Conservation (phyloP, 2,329 filamentous ascomycete species). For the Aureobasidium mangrovei region DNA sequence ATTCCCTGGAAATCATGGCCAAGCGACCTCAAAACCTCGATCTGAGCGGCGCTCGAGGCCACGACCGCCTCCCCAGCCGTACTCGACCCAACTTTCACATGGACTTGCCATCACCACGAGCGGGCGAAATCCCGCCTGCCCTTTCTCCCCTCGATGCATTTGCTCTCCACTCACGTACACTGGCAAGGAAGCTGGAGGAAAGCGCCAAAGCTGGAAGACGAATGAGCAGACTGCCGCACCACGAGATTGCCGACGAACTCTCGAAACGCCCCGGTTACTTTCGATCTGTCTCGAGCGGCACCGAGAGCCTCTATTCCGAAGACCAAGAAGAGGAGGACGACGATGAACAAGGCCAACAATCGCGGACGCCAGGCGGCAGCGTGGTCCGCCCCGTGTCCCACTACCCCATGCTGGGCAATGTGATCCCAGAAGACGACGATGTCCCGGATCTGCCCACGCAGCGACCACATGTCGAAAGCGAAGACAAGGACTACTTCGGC, state of each 20-base stretch:
- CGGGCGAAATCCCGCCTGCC: slow-evolving; percentile 66
- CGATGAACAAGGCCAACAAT: slow-evolving; percentile 31
- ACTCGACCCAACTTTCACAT: slow-evolving; percentile 21
- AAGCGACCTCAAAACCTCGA: slow-evolving; percentile 18
- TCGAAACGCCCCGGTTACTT: slow-evolving; percentile 72
- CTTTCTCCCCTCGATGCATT: slow-evolving; percentile 94
- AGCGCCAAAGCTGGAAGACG: slow-evolving; percentile 61
- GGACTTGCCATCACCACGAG: slow-evolving; percentile 40
- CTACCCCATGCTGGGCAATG: slow-evolving; percentile 25
- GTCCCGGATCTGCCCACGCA: slow-evolving; percentile 1
- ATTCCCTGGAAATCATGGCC: slow-evolving; percentile 15
- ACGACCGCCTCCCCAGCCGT: slow-evolving; percentile 21
- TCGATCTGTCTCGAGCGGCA: slow-evolving; percentile 54
- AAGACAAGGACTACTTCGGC: slow-evolving; percentile 34
- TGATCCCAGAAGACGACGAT: slow-evolving; percentile 21
- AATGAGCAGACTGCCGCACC: slow-evolving; percentile 75
- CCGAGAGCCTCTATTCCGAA: slow-evolving; percentile 42
- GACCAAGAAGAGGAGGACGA: slow-evolving; percentile 21
- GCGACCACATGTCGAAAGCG: neutral
- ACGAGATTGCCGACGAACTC: slow-evolving; percentile 74
- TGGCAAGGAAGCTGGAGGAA: slow-evolving; percentile 81
- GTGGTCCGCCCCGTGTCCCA: slow-evolving; percentile 28
- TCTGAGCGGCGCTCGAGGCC: slow-evolving; percentile 13
- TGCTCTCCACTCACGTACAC: slow-evolving; percentile 77
- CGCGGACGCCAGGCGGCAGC: slow-evolving; percentile 23